Conservation (phyloP, 1,139 yeast genomes). For the Suhomyces panamericanus region DNA sequence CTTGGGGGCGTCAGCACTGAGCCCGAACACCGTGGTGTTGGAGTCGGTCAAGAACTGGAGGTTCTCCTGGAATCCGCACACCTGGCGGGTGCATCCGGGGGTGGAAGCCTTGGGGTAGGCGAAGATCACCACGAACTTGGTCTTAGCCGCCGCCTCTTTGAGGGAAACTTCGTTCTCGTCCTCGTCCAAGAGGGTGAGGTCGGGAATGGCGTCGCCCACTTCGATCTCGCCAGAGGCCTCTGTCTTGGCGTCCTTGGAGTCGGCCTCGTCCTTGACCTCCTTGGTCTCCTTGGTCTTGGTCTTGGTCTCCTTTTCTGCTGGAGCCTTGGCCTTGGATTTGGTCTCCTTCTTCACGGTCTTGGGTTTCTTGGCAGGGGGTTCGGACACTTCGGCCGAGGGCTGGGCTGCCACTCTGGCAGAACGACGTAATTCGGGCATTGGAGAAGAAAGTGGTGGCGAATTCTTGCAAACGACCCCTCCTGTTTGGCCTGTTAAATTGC, state of each 20-base stretch:
- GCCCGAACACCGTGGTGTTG: constrained; percentile 58
- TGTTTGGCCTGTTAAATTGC: not conserved
- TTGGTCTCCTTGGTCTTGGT: constrained; percentile 5
- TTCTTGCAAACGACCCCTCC: constrained; percentile 3
- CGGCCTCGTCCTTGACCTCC: constrained; percentile 8
- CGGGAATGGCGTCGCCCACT: constrained; percentile 73
- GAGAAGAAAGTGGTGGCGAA: not conserved
- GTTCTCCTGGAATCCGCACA: constrained; percentile 78
- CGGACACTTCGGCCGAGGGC: constrained; percentile 17
- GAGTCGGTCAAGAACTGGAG: constrained; percentile 53
- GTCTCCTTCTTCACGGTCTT: constrained; percentile 15
- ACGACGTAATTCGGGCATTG: constrained; percentile 55
- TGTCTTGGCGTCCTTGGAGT: constrained; percentile 14
- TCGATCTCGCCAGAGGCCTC: constrained; percentile 33
- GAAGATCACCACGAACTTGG: constrained; percentile 61
- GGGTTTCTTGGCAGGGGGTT: constrained; percentile 25
- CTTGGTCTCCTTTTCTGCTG: constrained; percentile 1
- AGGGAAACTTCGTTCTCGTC: constrained; percentile 61
- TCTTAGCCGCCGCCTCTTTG: constrained; percentile 44
- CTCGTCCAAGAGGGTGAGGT: constrained; percentile 61
- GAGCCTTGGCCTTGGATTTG: not conserved
- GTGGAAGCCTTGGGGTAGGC: constrained; percentile 92
- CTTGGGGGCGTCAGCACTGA: constrained; percentile 71
- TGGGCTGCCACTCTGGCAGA: constrained; percentile 46
- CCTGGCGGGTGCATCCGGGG: constrained; percentile 95